phyloP scores from a whole-genome alignment of 768 basidiomycete genomes.

The Hypholoma sublateritium region DNA sequence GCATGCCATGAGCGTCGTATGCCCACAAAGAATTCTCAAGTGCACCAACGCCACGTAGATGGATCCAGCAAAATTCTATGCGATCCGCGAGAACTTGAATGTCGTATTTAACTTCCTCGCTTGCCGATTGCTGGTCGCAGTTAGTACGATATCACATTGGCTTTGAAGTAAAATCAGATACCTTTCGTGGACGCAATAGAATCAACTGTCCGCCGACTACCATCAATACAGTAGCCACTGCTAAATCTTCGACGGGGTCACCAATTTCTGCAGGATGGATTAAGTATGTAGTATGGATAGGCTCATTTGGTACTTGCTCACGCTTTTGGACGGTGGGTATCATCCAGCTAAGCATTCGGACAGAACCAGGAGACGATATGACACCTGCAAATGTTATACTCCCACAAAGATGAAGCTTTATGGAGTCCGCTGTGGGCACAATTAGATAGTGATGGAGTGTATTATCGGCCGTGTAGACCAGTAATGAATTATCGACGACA shows the following conservation, averaged over 20 bases:
- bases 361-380: conserved; percentile 78
- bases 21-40: conserved; percentile 98
- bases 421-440: conserved; percentile 76
- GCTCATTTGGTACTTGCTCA: conserved; percentile 35
- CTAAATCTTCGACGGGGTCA: conserved; percentile 89
- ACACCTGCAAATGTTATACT: conserved; percentile 94
- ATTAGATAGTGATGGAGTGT: conserved; percentile 92
- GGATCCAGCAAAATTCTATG: conserved; percentile 99
- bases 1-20: conserved; percentile 85
- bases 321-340: conserved; percentile 92
- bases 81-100: conserved; percentile 95
- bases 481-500: conserved; percentile 89
- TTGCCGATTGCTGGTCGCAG: conserved; percentile 53
- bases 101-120: conserved; percentile 93
- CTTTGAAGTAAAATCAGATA: conserved; percentile 23
- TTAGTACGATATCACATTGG: neutral
- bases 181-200: conserved; percentile 86
- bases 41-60: conserved; percentile 88
- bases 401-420: conserved; percentile 88
- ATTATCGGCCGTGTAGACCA: conserved; percentile 95
- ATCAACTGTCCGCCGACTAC: conserved; percentile 92
- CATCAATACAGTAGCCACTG: conserved; percentile 94
- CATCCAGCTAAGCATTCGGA: conserved; percentile 95
- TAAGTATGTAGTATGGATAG: conserved; percentile 8
- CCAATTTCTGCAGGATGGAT: conserved; percentile 69